Evolutionary conservation across 2,329 filamentous ascomycete species (phyloP), one percentile per base, ranked within the genome.

Genomic region (Domatiomyces globalis): DNA sequence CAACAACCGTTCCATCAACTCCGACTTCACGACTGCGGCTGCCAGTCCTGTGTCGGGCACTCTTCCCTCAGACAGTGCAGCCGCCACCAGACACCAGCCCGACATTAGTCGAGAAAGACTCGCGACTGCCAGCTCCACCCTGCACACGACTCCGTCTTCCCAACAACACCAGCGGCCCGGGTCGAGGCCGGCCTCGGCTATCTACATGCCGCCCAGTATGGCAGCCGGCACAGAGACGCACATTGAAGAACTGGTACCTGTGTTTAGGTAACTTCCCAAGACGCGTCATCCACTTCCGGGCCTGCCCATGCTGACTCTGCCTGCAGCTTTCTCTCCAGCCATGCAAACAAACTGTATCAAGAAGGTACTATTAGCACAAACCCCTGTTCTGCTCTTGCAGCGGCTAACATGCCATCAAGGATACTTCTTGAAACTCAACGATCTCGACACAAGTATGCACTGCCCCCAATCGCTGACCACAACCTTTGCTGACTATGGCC

Each of bases 371-470:
- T 43, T 42, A 33, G 46, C 49, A 33, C 18, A 42, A 6, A 4
- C n/a, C 19, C 45, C 39, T 51, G 25, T 9, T 9, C 43, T 19
- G 48, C 48, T 45, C 17, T 9, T 46, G n/a, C 33, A 5, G 22
- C 45, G 44, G 47, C 50, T 58, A 48, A 55, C 25, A 17, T 43
- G 6, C 17, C 19, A 10, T 39, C 7, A 22, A 60, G 58, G 92
- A 39, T 98, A 96, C 65, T 96, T 98, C 60, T 71, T 98, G 61
- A 98, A 96, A 70, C 73, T 98, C 47, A 90, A 95, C 67, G 92
- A 98, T 67, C 81, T 95, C 60, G 94, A 96, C 63, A 83, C 81
- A 51, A 83, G 89, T 95, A 78, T 61, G 87, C 79, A 43, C 42
- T 25, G 46, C 19, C 43, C 20, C 22, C 22, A 25, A 46, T 22